Conservation (phyloP, 2,329 filamentous ascomycete genomes). For the Talaromyces albobiverticillius region DNA sequence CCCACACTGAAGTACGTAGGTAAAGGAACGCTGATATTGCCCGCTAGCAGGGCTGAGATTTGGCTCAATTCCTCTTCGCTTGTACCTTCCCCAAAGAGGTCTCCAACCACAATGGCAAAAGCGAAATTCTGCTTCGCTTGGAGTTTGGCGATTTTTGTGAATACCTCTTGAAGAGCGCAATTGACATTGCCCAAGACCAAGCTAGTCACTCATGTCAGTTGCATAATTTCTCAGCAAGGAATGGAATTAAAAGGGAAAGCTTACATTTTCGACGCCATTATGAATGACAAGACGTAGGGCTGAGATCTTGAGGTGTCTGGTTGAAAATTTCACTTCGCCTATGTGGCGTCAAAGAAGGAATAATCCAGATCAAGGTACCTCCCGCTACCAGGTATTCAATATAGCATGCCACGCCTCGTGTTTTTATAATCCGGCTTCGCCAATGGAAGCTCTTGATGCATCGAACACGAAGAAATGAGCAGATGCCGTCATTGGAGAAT, state of each 20-base stretch:
- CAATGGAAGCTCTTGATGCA: not conserved
- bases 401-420: not conserved
- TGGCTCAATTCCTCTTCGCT: conserved; percentile 54
- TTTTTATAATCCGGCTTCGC: not conserved
- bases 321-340: not conserved
- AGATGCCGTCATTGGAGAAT: conserved; percentile 16
- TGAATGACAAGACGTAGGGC: conserved; percentile 5
- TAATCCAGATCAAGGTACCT: not conserved
- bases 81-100: conserved; percentile 66
- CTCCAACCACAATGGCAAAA: conserved; percentile 78
- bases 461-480: not conserved
- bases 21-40: conserved; percentile 70
- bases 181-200: conserved; percentile 79
- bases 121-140: conserved; percentile 87
- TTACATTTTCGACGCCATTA: conserved; percentile 59
- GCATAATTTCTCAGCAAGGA: not conserved
- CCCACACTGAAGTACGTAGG: conserved; percentile 91
- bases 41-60: conserved; percentile 65
- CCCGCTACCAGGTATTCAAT: not conserved
- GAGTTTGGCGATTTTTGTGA: conserved; percentile 75
- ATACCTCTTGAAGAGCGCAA: conserved; percentile 71
- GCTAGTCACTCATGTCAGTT: conserved; percentile 30
- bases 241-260: conserved; percentile 18
- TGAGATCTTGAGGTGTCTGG: not conserved
- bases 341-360: not conserved